Evolutionary conservation across 2,329 filamentous ascomycete species (phyloP).

Genomic region (Cercospora nicotianae): DNA sequence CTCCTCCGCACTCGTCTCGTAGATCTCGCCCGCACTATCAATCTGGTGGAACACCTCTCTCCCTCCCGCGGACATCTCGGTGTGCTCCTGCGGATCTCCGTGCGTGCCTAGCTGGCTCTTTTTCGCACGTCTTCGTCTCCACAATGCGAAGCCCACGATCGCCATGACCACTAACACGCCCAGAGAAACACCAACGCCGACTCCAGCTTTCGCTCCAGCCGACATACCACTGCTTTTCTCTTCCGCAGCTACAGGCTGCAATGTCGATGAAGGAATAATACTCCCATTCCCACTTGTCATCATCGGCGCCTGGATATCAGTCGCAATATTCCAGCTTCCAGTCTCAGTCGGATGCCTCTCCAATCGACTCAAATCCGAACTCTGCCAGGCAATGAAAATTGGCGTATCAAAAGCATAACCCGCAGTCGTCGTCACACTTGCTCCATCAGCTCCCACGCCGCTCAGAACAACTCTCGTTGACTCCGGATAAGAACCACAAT

Average conservation of each 20-base stretch:
- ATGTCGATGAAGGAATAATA: not conserved
- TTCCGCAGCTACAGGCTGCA: not conserved
- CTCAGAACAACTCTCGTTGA: slow-evolving; percentile 12
- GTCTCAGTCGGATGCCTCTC: slow-evolving; percentile 9
- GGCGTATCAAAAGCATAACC: slow-evolving; percentile 19
- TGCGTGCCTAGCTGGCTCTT: not conserved
- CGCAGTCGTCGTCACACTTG: not conserved
- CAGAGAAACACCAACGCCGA: slow-evolving; percentile 14
- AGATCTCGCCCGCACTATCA: not conserved
- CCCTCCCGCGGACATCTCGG: not conserved
- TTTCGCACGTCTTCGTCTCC: slow-evolving; percentile 7
- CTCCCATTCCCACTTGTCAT: not conserved
- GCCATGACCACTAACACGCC: slow-evolving; percentile 6
- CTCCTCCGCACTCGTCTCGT: slow-evolving; percentile 3
- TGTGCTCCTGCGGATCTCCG: not conserved
- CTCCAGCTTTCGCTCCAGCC: slow-evolving; percentile 15
- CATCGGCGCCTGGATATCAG: not conserved
- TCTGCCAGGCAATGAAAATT: slow-evolving; percentile 17
- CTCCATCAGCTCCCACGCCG: not conserved
- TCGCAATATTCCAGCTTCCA: slow-evolving; percentile 11
- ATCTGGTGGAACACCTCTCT: slow-evolving; percentile 3
- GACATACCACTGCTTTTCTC: slow-evolving; percentile 1
- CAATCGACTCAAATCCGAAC: slow-evolving; percentile 10
- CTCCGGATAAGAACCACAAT: slow-evolving; percentile 18
- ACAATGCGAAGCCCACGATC: slow-evolving; percentile 3